These are phyloP conservation scores for Stylonectria norvegica DNA, from an alignment of 2,329 filamentous ascomycete species.

Conservation along the genomic window DNA sequence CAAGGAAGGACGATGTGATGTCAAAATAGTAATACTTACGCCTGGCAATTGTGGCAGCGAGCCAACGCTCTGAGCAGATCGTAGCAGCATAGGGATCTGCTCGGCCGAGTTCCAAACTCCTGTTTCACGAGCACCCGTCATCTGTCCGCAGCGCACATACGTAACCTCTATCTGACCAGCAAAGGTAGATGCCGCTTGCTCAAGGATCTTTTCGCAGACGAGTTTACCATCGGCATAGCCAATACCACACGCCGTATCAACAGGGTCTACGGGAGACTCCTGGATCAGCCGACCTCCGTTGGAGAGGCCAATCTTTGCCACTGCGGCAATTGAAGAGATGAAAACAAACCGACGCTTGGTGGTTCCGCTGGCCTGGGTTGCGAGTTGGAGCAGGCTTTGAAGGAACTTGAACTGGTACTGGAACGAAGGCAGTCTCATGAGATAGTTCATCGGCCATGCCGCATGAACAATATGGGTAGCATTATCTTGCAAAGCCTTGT, in stretches of 20 bases:
- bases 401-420: slow-evolving; percentile 20
- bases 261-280: slow-evolving; percentile 11
- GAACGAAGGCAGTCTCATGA: slow-evolving; percentile 16
- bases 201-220: slow-evolving; percentile 21
- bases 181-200: slow-evolving; percentile 7
- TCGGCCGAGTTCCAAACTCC: slow-evolving; percentile 18
- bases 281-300: slow-evolving; percentile 9
- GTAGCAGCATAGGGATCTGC: slow-evolving; percentile 20
- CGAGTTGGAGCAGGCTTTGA: slow-evolving; percentile 15
- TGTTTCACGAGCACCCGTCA: slow-evolving; percentile 13
- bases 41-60: slow-evolving; percentile 12
- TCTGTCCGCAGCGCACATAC: slow-evolving; percentile 18
- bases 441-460: slow-evolving; percentile 26
- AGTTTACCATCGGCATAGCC: slow-evolving; percentile 24
- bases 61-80: slow-evolving; percentile 13
- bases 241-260: slow-evolving; percentile 15
- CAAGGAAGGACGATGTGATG: neutral
- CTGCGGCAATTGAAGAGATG: slow-evolving; percentile 30
- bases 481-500: slow-evolving; percentile 8
- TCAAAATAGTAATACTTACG: slow-evolving; percentile 4
- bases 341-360: slow-evolving; percentile 26
- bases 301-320: slow-evolving; percentile 11
- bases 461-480: slow-evolving; percentile 21
- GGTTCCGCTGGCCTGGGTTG: slow-evolving; percentile 3
- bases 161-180: slow-evolving; percentile 11